These are phyloP conservation scores for Ogataea zsoltii DNA, from an alignment of 805 yeast species.

Conservation along the genomic window DNA sequence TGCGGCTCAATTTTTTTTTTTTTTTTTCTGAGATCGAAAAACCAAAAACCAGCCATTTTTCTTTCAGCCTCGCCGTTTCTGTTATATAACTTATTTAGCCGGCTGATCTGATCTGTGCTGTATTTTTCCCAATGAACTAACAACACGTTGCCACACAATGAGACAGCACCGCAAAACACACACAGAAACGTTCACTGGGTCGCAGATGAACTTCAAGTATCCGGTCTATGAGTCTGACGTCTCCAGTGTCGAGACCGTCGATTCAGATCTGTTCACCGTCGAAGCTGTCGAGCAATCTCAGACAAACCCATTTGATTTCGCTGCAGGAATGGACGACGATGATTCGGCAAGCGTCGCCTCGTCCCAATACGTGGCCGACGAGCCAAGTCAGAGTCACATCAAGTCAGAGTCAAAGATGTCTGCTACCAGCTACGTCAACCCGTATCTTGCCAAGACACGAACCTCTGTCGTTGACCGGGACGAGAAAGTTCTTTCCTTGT, in stretches of 20 bases:
- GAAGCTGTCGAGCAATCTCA: background rate
- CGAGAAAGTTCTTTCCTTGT: slow-evolving; percentile 11
- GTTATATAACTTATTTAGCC: slow-evolving; percentile 2
- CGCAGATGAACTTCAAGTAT: slow-evolving; percentile 15
- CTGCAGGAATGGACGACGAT: background rate
- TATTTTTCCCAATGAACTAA: background rate
- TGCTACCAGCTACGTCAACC: slow-evolving; percentile 8
- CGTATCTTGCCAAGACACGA: slow-evolving; percentile 2
- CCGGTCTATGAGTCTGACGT: slow-evolving; percentile 3
- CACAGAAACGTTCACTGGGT: slow-evolving; percentile 17
- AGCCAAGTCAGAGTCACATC: background rate
- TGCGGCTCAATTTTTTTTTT: slow-evolving; percentile 2
- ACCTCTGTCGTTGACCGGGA: background rate
- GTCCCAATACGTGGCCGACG: slow-evolving; percentile 7
- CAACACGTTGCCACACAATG: background rate
- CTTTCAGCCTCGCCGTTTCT: background rate
- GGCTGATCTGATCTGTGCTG: background rate
- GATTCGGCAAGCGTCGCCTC: slow-evolving; percentile 6
- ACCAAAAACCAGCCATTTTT: slow-evolving; percentile 10
- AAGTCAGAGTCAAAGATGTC: background rate
- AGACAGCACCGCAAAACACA: slow-evolving; percentile 11
- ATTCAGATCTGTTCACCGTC: slow-evolving; percentile 4
- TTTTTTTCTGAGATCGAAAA: slow-evolving; percentile 5
- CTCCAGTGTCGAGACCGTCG: slow-evolving; percentile 8
- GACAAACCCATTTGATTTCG: slow-evolving; percentile 6